Percentiles rank a stretch among this genome's conserved stretches.
These are phyloP conservation scores for Boletellus sp. DNA, from an alignment of 768 basidiomycete genomes.

Conservation along the genomic window DNA sequence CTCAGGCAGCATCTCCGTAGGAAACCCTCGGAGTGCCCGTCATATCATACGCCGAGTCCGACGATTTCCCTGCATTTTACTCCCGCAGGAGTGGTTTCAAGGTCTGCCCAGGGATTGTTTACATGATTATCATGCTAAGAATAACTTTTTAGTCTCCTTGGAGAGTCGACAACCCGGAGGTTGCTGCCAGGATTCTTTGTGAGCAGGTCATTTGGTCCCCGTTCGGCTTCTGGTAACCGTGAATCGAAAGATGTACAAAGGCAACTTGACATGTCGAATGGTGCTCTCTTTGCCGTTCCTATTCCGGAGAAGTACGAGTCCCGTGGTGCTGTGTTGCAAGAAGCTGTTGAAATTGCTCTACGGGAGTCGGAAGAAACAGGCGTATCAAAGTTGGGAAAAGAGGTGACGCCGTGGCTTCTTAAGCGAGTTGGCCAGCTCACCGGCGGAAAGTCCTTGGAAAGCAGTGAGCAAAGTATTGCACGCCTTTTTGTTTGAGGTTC, in stretches of 20 bases:
- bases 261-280: conserved; percentile 69
- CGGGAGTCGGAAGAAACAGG: conserved; percentile 79
- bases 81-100: conserved; percentile 77
- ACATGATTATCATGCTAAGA: not conserved
- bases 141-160: conserved; percentile 64
- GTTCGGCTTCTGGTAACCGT: conserved; percentile 1
- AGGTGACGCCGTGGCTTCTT: conserved; percentile 93
- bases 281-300: conserved; percentile 82
- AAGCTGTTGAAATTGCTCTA: conserved; percentile 80
- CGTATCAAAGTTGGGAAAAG: conserved; percentile 76
- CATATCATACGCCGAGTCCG: conserved; percentile 65
- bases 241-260: conserved; percentile 55
- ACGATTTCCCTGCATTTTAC: conserved; percentile 95
- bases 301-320: conserved; percentile 76
- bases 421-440: conserved; percentile 79
- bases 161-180: conserved; percentile 55
- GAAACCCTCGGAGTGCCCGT: conserved; percentile 96
- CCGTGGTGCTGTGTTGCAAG: conserved; percentile 66
- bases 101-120: conserved; percentile 27
- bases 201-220: conserved; percentile 23
- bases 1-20: conserved; percentile 36
- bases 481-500: not conserved
- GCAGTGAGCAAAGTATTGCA: conserved; percentile 45
- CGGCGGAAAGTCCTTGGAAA: conserved; percentile 65
- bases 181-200: conserved; percentile 78